Percentiles rank a stretch among this genome's conserved stretches.
Conservation (phyloP, 139 green algal genomes). For the Coccomyxa sp. region DNA sequence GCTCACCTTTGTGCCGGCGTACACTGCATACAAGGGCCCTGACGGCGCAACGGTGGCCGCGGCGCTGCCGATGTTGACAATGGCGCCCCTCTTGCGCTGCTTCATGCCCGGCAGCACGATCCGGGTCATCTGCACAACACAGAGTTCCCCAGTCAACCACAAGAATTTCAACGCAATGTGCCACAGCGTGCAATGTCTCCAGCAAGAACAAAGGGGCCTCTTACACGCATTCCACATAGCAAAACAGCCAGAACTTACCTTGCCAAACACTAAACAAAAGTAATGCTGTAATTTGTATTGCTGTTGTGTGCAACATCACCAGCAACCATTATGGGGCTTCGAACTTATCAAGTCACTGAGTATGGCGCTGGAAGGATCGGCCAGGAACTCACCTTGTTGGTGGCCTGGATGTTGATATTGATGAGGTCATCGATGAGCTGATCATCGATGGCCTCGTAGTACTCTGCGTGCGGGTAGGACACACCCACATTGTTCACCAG, state of each 20-base stretch:
- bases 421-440: conserved; percentile 50
- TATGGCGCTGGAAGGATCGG: no score
- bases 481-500: conserved; percentile 86
- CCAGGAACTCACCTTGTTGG: conserved; percentile 33
- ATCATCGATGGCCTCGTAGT: conserved; percentile 46
- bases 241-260: background rate
- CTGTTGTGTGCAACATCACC: background rate
- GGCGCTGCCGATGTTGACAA: conserved; percentile 76
- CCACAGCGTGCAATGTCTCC: background rate
- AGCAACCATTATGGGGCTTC: background rate
- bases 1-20: conserved; percentile 69
- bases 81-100: conserved; percentile 46
- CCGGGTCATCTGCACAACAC: conserved; percentile 41
- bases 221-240: background rate
- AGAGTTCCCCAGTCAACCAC: background rate
- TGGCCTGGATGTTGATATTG: conserved; percentile 50
- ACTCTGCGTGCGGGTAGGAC: conserved; percentile 75
- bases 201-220: background rate
- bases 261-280: background rate
- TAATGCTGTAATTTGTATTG: background rate
- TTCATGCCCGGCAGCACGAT: conserved; percentile 74
- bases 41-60: conserved; percentile 59
- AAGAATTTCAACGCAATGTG: background rate
- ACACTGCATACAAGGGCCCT: conserved; percentile 65
- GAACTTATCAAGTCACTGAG: no score